Evolutionary conservation across 2,329 filamentous ascomycete species (phyloP).

Genomic region (Talaromyces sp.): DNA sequence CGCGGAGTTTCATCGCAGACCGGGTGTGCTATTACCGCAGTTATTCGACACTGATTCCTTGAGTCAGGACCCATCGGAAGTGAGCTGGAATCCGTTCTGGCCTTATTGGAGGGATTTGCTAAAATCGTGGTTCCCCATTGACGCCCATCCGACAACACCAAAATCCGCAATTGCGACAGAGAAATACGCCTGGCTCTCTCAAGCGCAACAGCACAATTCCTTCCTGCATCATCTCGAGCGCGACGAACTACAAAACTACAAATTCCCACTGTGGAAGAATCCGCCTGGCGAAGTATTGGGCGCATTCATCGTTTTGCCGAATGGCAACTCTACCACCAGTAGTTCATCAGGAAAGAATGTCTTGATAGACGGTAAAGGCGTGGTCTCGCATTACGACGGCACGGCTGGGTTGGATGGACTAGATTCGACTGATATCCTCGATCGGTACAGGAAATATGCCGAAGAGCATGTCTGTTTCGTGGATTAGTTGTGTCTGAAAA

Average conservation of each 20-base stretch:
- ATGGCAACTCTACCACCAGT: background rate
- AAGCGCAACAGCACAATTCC: conserved; percentile 46
- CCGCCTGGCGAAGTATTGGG: conserved; percentile 53
- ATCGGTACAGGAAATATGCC: conserved; percentile 55
- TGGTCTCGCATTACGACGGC: conserved; percentile 57
- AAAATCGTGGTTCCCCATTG: background rate
- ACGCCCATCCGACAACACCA: background rate
- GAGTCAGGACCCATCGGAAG: conserved; percentile 24
- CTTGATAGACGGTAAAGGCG: conserved; percentile 54
- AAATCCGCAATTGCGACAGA: conserved; percentile 42
- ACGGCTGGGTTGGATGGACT: conserved; percentile 43
- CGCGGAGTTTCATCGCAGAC: conserved; percentile 55
- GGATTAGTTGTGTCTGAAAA: background rate
- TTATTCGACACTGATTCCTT: conserved; percentile 46
- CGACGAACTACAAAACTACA: conserved; percentile 48
- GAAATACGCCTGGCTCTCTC: conserved; percentile 53
- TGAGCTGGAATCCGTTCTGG: conserved; percentile 34
- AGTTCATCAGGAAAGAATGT: conserved; percentile 28
- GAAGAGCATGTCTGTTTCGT: conserved; percentile 50
- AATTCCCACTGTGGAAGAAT: conserved; percentile 49
- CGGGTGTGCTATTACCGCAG: conserved; percentile 55
- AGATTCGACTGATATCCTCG: conserved; percentile 55
- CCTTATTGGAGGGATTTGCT: conserved; percentile 36
- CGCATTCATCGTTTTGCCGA: conserved; percentile 45
- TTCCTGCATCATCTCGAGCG: conserved; percentile 53